Evolutionary conservation across 345 rosid species (phyloP), one percentile per base, ranked within the genome.

Genomic region (Clausena lansium): DNA sequence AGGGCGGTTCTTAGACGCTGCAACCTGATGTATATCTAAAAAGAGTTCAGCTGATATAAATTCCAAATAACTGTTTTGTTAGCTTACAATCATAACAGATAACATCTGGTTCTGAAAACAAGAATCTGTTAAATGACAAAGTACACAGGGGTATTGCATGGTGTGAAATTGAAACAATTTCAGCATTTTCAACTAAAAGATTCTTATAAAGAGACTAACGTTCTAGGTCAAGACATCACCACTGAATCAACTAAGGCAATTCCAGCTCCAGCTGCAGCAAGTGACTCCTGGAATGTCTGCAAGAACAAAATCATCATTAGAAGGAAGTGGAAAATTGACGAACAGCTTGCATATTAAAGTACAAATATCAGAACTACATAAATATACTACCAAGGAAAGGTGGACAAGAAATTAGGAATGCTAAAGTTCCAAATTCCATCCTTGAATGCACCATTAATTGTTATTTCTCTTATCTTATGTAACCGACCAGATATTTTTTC

Each of bases 231-330:
- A 85, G 87, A 90, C 89, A 87, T 95, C 92, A 93, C 98, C 98
- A 95, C 98, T 92, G 98, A 91, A 86, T 95, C 97, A 75, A 95
- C 91, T 83, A 95, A 82, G 64, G 94, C 84, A 67, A 93, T 83
- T 85, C 98, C 98, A 64, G 97, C 97, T 84, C 98, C 98, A 78
- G 98, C 98, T 47, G 98, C 98, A 57, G 83, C 65, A 74, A 95
- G 94, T 39, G 98, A 95, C 76, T 95, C 98, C 84, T 87, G 91
- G 85, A 89, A 93, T 61, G 98, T 95, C 98, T 95, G 92, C 84
- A 86, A 76, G 27, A 72, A 39, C 11, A 52, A 59, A 33, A 58
- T 22, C n/a, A 75, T 59, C 35, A 75, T 65, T 30, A 75, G 81
- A 27, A 71, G 77, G 30, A 71, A 57, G 45, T 13, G 59, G 36